Evolutionary conservation across 345 rosid genomes (phyloP), one percentile per base, ranked within the genome.

Genomic region (Salix caprea): DNA sequence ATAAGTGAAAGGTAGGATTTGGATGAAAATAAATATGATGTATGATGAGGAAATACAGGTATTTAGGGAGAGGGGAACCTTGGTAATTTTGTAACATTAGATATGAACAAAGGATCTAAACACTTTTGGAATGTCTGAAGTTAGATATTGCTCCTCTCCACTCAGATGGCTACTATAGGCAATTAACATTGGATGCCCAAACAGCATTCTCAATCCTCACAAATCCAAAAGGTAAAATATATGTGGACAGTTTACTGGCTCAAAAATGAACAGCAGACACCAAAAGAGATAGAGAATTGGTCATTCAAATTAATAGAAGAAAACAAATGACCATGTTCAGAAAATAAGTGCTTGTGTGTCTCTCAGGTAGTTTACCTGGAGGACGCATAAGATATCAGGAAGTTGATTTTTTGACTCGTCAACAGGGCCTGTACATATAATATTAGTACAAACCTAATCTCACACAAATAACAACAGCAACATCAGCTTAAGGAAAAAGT

Each of bases 311-410:
- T 24, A 24, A 16, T 40, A 6, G 42, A 34, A 39, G 32, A 72
- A 34, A 71, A 56, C 6, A 58, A 34, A 52, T 15, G 18, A 21
- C 23, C 18, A 11, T 0, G 24, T 16, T 4, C 14, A 30, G 28
- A 73, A 40, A 62, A 44, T 21, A 28, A 60, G 34, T 28, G 46
- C 1, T 24, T 26, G 28, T 52, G 1, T 18, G 14, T 58, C 67
- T 26, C 18, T 18, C 30, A 5, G 54, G 3, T 52, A 21, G 15
- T 69, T 72, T 80, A 96, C 99, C 98, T 96, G 99, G 77, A 94
- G 80, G 74, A 96, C 99, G 62, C 98, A 96, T 70, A 96, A 90
- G 74, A 94, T 92, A 86, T 92, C 99, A 40, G 99, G 98, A 83
- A 94, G 88, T 60, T 92, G 88, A 82, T 88, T 88, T 78, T 85